Base-by-base conservation (phyloP, 2,329 filamentous ascomycete species). In the Penicillium crustosum region DNA sequence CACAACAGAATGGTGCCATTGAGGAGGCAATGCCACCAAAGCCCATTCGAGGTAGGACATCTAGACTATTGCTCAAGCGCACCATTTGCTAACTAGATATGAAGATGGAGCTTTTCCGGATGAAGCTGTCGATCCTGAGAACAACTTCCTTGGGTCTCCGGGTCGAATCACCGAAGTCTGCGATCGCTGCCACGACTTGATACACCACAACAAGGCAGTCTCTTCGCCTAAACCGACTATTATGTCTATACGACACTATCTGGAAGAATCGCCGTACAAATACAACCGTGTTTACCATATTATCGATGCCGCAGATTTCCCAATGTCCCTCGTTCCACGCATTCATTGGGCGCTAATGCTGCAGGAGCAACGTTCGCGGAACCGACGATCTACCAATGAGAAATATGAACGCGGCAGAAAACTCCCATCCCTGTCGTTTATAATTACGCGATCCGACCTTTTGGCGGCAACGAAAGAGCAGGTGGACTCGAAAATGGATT, bases 231-330 rank as follows among this genome's bases (percentile, higher is more conserved):
- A 96, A 69, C 94, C 94, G 0, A 88, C 88, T 1, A 83, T 97
- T 61, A 84, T 91, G 43, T 87, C 90, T 2, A 86, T 99, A 52
- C 86, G 87, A 63, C 88, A 91, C 61, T 96, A 92, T 17, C 89
- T 99, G 52, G 83, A 88, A 53, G 91, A 96, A 74, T 96, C 93
- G 1, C 93, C 93, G 0, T 88, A 95, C 76, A 90, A 90, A 71
- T 85, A 90, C 71, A 97, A 99, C 69, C 91, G 97, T 75, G 88
- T 99, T 60, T 99, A 97, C 72, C 94, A 99, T 75, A 82, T 99
- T 27, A 79, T 99, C 23, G 94, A 99, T 70, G 93, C 94, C 3
- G 94, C 93, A 59, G 94, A 99, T 75, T 97, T 99, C 63, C 94
- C 94, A 21, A 90, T 99, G 84, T 97, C 94, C 2, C 77, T 99